These are phyloP conservation scores for Lepidium campestre DNA, from an alignment of 441 rosid genomes.

Conservation along the genomic window DNA sequence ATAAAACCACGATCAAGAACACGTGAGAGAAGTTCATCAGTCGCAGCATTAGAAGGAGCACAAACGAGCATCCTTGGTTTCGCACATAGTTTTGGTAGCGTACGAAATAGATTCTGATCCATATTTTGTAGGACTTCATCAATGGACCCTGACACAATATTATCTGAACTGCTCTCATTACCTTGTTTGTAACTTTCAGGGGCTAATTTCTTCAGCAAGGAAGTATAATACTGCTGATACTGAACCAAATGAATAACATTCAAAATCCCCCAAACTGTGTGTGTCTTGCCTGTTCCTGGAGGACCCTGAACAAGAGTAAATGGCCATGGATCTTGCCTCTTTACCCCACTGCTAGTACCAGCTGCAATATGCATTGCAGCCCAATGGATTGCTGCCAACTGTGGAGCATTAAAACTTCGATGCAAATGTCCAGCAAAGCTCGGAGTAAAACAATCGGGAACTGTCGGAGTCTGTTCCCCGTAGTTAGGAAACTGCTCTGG, in stretches of 20 bases:
- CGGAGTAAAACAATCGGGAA: conserved; percentile 94
- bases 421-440: conserved; percentile 76
- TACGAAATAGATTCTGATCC: conserved; percentile 92
- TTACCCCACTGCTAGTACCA: conserved; percentile 82
- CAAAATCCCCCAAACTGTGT: conserved; percentile 99
- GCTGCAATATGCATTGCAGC: conserved; percentile 99
- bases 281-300: conserved; percentile 99
- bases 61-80: conserved; percentile 98
- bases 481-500: conserved; percentile 93
- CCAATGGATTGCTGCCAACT: conserved; percentile 94
- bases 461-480: conserved; percentile 82
- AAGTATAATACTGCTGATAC: conserved; percentile 95
- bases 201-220: conserved; percentile 92
- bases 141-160: conserved; percentile 68
- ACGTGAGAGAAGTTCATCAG: conserved; percentile 96
- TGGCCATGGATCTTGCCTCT: conserved; percentile 98
- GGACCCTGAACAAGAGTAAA: conserved; percentile 99
- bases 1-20: conserved; percentile 97
- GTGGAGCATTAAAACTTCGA: conserved; percentile 86
- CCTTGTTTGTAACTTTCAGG: conserved; percentile 94
- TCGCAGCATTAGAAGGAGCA: conserved; percentile 99
- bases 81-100: conserved; percentile 92
- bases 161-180: conserved; percentile 66
- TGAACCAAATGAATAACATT: conserved; percentile 99
- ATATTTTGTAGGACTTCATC: conserved; percentile 98